These are phyloP conservation scores for Dispira simplex DNA, from an alignment of 192 early-diverging fungal genomes.

Conservation along the genomic window DNA sequence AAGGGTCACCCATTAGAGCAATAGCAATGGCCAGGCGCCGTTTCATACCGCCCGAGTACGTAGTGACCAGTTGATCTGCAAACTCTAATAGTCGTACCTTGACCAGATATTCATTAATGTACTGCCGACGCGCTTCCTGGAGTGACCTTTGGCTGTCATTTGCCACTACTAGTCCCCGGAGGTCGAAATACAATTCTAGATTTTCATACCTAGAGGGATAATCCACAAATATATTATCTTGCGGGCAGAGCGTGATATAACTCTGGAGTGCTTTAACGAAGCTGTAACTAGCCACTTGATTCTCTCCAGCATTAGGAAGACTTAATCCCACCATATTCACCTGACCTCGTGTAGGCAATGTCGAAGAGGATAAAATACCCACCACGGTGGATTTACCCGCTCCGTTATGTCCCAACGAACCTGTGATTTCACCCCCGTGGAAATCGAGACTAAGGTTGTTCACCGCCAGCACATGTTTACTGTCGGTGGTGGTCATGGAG, in stretches of 20 bases:
- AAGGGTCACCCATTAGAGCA: constrained; percentile 35
- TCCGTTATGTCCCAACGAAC: too few species aligned
- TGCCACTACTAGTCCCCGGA: constrained; percentile 28
- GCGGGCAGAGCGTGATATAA: constrained; percentile 37
- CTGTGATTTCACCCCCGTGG: too few species aligned
- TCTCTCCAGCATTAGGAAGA: too few species aligned
- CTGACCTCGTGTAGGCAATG: too few species aligned
- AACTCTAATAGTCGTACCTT: constrained; percentile 24
- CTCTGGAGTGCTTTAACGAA: constrained; percentile 21
- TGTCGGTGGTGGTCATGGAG: too few species aligned
- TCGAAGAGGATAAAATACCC: too few species aligned
- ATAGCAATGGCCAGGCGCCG: constrained; percentile 32
- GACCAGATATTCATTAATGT: constrained; percentile 13
- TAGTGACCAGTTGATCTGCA: constrained; percentile 16
- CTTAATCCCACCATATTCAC: too few species aligned
- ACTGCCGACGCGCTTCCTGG: constrained; percentile 16
- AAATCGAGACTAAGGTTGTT: too few species aligned
- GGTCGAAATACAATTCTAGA: constrained; percentile 25
- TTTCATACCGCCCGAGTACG: constrained; percentile 41
- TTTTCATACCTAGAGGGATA: constrained; percentile 31
- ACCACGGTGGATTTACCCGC: too few species aligned
- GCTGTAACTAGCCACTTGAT: too few species aligned
- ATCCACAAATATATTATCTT: constrained; percentile 32
- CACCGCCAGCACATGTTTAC: too few species aligned
- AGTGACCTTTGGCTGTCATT: constrained; percentile 12